phyloP scores from a whole-genome alignment of 495 filamentous ascomycete species.

The Neurospora sp. region DNA sequence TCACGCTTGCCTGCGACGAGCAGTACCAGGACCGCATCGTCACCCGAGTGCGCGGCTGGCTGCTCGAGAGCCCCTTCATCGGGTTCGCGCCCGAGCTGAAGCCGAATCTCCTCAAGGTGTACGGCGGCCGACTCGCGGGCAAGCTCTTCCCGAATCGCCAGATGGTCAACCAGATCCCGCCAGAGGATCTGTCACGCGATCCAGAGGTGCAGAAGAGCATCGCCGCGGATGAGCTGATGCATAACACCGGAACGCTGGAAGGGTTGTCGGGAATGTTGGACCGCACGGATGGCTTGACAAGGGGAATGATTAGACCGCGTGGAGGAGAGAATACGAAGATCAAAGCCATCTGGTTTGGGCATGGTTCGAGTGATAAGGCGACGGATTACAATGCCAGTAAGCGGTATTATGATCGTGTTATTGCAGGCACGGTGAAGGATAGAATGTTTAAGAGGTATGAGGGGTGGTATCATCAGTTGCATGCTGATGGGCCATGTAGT shows the following conservation, averaged over 20 bases:
- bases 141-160: slow-evolving; percentile 52
- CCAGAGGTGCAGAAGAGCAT: slow-evolving; percentile 44
- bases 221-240: slow-evolving; percentile 54
- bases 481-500: slow-evolving; percentile 55
- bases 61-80: slow-evolving; percentile 62
- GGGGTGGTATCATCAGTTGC: slow-evolving; percentile 70
- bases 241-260: slow-evolving; percentile 71
- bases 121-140: slow-evolving; percentile 53
- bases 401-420: slow-evolving; percentile 46
- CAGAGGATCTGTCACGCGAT: slow-evolving; percentile 53
- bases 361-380: slow-evolving; percentile 59
- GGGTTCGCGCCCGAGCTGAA: slow-evolving; percentile 51
- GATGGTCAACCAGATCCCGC: slow-evolving; percentile 47
- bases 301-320: slow-evolving; percentile 27
- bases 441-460: slow-evolving; percentile 63
- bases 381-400: slow-evolving; percentile 52
- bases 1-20: slow-evolving; percentile 37
- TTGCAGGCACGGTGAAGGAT: slow-evolving; percentile 42
- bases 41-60: slow-evolving; percentile 49
- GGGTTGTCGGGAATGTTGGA: slow-evolving; percentile 67
- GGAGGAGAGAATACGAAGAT: slow-evolving; percentile 19
- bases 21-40: slow-evolving; percentile 32
- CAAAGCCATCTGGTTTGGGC: slow-evolving; percentile 47
- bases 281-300: slow-evolving; percentile 43
- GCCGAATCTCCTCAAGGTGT: slow-evolving; percentile 47